These are phyloP conservation scores for Aspergillus sp. DNA, from an alignment of 2,329 filamentous ascomycete species.

Conservation along the genomic window DNA sequence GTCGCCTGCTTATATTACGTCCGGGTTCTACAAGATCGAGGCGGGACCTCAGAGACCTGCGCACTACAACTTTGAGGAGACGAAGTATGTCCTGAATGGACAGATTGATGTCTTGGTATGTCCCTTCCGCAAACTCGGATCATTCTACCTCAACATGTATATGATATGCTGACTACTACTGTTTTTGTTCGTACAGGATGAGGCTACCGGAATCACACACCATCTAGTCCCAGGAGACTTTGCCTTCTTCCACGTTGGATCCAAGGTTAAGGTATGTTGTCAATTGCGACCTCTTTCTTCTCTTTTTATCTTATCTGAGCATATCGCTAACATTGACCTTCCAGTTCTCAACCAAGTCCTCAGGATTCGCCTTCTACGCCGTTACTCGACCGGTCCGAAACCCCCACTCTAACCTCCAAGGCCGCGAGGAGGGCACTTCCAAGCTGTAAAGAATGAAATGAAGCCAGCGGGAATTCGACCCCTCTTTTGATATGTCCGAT, in stretches of 20 bases:
- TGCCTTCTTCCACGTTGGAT: conserved; percentile 14
- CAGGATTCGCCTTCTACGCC: not conserved
- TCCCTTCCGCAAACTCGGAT: not conserved
- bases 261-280: not conserved
- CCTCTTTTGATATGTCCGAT: no score
- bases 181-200: not conserved
- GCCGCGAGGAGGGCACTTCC: not conserved
- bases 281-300: no score
- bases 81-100: conserved; percentile 26
- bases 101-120: conserved; percentile 26
- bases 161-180: not conserved
- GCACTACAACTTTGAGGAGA: conserved; percentile 24
- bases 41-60: conserved; percentile 22
- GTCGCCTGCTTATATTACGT: conserved; percentile 9
- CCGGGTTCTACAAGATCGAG: conserved; percentile 27
- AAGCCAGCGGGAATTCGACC: no score
- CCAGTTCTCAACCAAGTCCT: not conserved
- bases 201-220: conserved; percentile 14
- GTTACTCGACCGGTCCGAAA: not conserved
- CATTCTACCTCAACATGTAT: not conserved
- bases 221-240: conserved; percentile 14
- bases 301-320: no score
- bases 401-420: not conserved
- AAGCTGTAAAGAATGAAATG: not conserved
- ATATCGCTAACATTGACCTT: not conserved